Conservation (phyloP, 139 green algal genomes). For the Eudorina sp. region DNA sequence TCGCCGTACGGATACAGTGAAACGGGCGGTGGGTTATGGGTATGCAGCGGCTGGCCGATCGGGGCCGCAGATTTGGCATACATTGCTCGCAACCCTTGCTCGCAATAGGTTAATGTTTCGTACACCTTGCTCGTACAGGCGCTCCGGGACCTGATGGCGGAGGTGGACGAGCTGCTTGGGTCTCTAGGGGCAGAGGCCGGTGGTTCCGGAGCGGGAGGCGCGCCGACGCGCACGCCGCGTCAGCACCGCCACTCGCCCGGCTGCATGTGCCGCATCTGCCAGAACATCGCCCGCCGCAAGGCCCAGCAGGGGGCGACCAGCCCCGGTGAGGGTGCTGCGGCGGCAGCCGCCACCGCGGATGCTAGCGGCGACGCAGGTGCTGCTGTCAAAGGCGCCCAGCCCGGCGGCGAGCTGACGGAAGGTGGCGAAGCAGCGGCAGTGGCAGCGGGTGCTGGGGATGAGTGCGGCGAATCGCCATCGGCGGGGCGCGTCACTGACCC, state of each 20-base stretch:
- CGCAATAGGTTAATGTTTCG: too few relatives aligned
- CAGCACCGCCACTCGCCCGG: constrained; percentile 5
- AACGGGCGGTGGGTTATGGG: too few relatives aligned
- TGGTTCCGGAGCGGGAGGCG: background rate
- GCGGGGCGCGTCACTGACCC: background rate
- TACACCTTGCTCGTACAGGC: constrained; percentile 31
- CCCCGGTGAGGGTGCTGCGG: background rate
- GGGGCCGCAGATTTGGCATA: too few relatives aligned
- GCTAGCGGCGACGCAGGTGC: background rate
- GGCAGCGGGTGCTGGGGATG: too few relatives aligned
- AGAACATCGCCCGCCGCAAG: constrained; percentile 15
- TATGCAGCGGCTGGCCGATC: too few relatives aligned
- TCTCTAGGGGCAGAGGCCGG: background rate
- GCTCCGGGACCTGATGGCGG: background rate
- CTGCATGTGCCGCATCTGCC: constrained; percentile 40
- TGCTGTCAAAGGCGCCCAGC: background rate
- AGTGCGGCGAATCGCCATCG: too few relatives aligned
- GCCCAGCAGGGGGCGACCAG: background rate
- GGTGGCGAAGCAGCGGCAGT: background rate
- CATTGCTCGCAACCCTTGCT: too few relatives aligned
- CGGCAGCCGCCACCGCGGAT: background rate
- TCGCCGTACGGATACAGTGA: too few relatives aligned
- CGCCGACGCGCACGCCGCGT: background rate
- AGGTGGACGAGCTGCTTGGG: constrained; percentile 39
- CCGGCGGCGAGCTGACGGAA: background rate